phyloP scores from a whole-genome alignment of 208 protist genomes.

The Trypanosoma boissoni region DNA sequence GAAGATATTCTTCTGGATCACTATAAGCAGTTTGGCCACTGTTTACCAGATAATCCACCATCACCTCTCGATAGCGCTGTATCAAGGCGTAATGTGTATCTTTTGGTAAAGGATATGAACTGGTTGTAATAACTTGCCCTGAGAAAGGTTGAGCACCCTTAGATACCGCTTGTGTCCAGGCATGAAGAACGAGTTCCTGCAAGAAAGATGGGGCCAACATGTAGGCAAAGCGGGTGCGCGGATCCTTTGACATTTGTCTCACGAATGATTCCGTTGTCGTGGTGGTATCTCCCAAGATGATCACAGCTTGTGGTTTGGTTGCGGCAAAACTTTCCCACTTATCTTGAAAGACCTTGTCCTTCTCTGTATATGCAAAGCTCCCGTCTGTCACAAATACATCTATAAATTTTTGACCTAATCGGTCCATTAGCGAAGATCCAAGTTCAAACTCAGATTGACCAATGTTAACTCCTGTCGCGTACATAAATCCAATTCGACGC shows the following conservation, averaged over 20 bases:
- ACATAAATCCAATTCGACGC: not conserved
- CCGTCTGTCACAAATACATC: not conserved
- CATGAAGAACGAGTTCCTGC: constrained; percentile 18
- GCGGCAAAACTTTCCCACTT: not conserved
- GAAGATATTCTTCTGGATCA: constrained; percentile 4
- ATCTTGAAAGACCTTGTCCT: not conserved
- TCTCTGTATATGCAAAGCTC: not conserved
- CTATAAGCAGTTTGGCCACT: constrained; percentile 23
- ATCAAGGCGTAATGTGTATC: constrained; percentile 26
- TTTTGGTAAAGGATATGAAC: constrained; percentile 30
- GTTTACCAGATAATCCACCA: constrained; percentile 33
- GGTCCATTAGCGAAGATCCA: not conserved
- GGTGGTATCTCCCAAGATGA: not conserved
- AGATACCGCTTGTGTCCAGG: constrained; percentile 3
- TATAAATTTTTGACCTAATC: not conserved
- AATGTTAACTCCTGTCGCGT: not conserved
- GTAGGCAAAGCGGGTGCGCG: constrained; percentile 26
- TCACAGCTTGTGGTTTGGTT: not conserved
- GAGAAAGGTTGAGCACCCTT: constrained; percentile 3
- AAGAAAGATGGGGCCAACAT: constrained; percentile 27
- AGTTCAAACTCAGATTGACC: not conserved
- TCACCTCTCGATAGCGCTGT: constrained; percentile 31
- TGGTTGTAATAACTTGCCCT: constrained; percentile 37
- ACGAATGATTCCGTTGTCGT: constrained; percentile 26
- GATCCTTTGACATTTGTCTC: constrained; percentile 19